Conservation (phyloP, 805 yeast genomes). For the Pichia ethanolica region DNA sequence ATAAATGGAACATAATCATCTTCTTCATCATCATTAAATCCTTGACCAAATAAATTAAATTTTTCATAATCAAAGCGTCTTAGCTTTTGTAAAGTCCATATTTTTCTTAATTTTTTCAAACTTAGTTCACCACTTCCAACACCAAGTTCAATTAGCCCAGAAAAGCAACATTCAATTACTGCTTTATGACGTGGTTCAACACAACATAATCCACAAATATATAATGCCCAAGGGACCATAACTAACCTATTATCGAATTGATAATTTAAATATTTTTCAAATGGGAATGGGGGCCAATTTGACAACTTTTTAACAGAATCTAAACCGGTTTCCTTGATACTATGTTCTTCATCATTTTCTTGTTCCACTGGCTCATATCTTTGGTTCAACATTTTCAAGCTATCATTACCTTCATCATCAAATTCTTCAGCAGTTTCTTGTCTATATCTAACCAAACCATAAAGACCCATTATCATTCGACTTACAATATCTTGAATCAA, state of each 20-base stretch:
- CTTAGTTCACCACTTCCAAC: slow-evolving; percentile 32
- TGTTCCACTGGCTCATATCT: neutral
- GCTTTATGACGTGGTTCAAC: slow-evolving; percentile 24
- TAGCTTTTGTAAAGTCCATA: slow-evolving; percentile 27
- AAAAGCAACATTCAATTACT: slow-evolving; percentile 29
- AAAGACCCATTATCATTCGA: slow-evolving; percentile 25
- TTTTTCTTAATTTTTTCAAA: slow-evolving; percentile 22
- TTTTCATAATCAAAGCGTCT: slow-evolving; percentile 19
- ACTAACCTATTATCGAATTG: slow-evolving; percentile 30
- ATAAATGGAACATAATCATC: slow-evolving; percentile 31
- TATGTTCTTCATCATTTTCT: too few relatives aligned
- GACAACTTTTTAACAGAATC: neutral
- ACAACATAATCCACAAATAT: slow-evolving; percentile 30
- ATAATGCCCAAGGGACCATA: slow-evolving; percentile 33
- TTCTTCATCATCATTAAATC: slow-evolving; percentile 18
- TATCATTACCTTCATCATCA: neutral
- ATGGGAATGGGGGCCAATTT: slow-evolving; percentile 15
- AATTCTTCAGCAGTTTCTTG: slow-evolving; percentile 4
- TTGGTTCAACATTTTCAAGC: neutral
- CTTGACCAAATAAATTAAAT: slow-evolving; percentile 17
- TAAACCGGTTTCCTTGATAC: neutral
- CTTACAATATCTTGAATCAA: slow-evolving; percentile 26
- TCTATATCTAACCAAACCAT: slow-evolving; percentile 17
- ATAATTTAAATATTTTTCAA: slow-evolving; percentile 24
- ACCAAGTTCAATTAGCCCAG: slow-evolving; percentile 28